A percentile compares a stretch with the other conserved stretches of the same genome.
phyloP scores from a whole-genome alignment of 257 asterid genomes.

The Rauvolfia tetraphylla region DNA sequence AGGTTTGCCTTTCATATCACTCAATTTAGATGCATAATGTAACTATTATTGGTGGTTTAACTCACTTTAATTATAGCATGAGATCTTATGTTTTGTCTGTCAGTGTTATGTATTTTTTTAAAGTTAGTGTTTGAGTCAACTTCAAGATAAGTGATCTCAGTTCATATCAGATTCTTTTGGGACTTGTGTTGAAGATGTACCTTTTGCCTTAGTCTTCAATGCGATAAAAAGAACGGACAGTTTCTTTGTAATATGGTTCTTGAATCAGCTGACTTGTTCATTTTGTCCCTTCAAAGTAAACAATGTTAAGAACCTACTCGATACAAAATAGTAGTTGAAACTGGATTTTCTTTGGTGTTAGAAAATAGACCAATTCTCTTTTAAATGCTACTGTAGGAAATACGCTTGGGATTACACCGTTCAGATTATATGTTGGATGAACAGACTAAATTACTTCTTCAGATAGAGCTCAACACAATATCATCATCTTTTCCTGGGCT shows the following conservation, averaged over 20 bases:
- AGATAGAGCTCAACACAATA: conserved; percentile 96
- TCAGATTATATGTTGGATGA: conserved; percentile 97
- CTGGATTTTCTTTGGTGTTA: conserved; percentile 1
- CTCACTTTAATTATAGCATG: background rate
- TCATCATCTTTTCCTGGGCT: conserved; percentile 94
- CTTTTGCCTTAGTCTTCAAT: background rate
- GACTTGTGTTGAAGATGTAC: background rate
- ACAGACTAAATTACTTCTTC: conserved; percentile 82
- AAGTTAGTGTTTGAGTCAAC: background rate
- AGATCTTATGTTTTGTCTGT: background rate
- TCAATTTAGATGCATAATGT: background rate
- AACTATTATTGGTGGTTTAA: background rate
- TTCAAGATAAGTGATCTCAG: background rate
- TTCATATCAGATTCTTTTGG: background rate
- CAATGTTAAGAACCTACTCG: background rate
- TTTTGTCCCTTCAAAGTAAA: background rate
- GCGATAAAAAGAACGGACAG: background rate
- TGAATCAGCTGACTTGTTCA: background rate
- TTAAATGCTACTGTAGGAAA: conserved; percentile 47
- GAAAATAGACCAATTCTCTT: conserved; percentile 25
- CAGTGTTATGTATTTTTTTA: background rate
- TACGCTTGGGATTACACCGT: conserved; percentile 95
- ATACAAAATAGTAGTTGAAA: background rate
- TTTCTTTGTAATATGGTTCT: background rate
- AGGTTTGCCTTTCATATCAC: conserved; percentile 23